Conservation (phyloP, 75 land plant species). For the Adiantum capillusveneris region DNA sequence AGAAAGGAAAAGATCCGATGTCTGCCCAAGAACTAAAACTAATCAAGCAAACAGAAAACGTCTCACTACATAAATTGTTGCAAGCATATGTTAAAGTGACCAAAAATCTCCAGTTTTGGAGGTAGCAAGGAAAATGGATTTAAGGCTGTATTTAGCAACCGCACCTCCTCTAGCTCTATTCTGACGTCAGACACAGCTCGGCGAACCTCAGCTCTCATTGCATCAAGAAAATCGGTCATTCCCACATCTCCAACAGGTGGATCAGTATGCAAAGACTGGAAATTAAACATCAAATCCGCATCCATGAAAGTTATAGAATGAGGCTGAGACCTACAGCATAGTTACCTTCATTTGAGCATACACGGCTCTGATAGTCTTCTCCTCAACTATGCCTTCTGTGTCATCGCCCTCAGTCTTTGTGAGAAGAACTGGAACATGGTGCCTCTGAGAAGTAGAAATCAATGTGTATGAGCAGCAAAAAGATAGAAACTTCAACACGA, state of each 20-base stretch:
- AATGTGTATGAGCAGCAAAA: neutral
- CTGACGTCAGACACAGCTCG: constrained; percentile 69
- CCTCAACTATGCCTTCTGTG: constrained; percentile 17
- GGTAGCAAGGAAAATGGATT: neutral
- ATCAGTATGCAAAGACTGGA: constrained; percentile 28
- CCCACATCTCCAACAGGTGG: constrained; percentile 55
- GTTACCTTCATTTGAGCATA: constrained; percentile 64
- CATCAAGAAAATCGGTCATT: constrained; percentile 44
- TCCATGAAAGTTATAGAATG: neutral
- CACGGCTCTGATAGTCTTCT: constrained; percentile 76
- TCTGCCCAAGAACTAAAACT: too few species aligned
- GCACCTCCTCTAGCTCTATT: constrained; percentile 61
- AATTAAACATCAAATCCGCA: constrained; percentile 1
- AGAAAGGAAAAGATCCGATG: too few species aligned
- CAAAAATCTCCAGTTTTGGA: too few species aligned
- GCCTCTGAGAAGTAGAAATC: neutral
- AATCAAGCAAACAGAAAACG: neutral
- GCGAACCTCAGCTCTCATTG: constrained; percentile 71
- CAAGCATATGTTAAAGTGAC: too few species aligned
- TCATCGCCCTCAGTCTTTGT: neutral
- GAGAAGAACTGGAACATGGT: neutral
- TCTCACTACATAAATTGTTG: too few species aligned
- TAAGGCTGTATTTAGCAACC: neutral
- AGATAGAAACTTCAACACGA: neutral
- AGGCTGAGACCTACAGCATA: neutral